Evolutionary conservation across 2,329 filamentous ascomycete species (phyloP).

Genomic region (Epichloe hybrida): DNA sequence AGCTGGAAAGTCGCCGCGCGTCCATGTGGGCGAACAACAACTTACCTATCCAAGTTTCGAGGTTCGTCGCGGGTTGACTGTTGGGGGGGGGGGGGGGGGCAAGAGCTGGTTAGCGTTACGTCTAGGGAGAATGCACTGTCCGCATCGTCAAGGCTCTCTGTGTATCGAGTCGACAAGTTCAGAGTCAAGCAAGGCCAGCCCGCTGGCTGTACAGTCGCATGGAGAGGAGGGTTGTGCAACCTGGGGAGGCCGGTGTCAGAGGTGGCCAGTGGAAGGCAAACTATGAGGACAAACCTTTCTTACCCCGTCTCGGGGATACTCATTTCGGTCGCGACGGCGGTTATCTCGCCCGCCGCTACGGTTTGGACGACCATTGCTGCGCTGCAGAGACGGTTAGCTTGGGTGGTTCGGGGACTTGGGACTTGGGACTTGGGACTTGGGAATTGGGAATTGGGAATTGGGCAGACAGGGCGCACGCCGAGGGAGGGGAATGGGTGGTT

Average conservation of each 20-base stretch:
- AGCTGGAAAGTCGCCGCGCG: slow-evolving; percentile 12
- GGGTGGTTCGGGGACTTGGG: too few species aligned
- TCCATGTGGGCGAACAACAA: slow-evolving; percentile 5
- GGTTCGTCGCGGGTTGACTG: slow-evolving; percentile 50
- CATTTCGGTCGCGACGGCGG: slow-evolving; percentile 22
- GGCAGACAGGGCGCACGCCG: background rate
- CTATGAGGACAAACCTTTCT: slow-evolving; percentile 58
- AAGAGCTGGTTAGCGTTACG: slow-evolving; percentile 14
- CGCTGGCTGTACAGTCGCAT: slow-evolving; percentile 12
- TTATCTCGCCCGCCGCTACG: slow-evolving; percentile 23
- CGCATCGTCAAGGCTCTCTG: slow-evolving; percentile 17
- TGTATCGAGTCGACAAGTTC: slow-evolving; percentile 17
- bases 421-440: too few species aligned
- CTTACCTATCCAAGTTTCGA: slow-evolving; percentile 58
- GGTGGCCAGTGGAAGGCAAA: background rate
- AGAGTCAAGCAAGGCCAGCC: slow-evolving; percentile 16
- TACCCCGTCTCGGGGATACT: slow-evolving; percentile 66
- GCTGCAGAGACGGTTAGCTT: slow-evolving; percentile 9
- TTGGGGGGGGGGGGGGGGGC: slow-evolving; percentile 26
- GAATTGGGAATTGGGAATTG: too few species aligned
- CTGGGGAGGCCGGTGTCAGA: slow-evolving; percentile 10
- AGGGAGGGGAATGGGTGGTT: background rate
- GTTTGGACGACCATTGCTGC: slow-evolving; percentile 22
- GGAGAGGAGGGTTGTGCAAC: slow-evolving; percentile 22
- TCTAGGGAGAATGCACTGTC: slow-evolving; percentile 20